Evolutionary conservation across 768 basidiomycete species (phyloP).

Genomic region (Butyriboletus loyo): DNA sequence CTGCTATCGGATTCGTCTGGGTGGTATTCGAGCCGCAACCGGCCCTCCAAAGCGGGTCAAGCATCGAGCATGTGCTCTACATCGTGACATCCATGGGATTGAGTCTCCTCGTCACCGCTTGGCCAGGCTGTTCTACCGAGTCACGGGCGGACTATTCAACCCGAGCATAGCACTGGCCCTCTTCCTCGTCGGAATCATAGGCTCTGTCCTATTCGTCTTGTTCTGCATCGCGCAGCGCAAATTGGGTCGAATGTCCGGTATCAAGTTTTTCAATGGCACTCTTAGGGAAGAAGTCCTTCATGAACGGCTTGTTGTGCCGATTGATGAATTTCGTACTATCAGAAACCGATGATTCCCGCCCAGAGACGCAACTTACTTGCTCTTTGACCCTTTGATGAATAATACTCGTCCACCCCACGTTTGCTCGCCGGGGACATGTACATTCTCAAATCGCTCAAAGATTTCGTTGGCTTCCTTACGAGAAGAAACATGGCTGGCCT

Average conservation of each 20-base stretch:
- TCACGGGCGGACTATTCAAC: slow-evolving; percentile 66
- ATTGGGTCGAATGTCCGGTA: slow-evolving; percentile 57
- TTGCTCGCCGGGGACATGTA: slow-evolving; percentile 50
- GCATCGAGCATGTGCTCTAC: slow-evolving; percentile 48
- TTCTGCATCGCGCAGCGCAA: slow-evolving; percentile 54
- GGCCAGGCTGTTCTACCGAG: slow-evolving; percentile 67
- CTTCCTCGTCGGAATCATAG: slow-evolving; percentile 52
- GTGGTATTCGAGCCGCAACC: slow-evolving; percentile 58
- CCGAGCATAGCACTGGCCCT: slow-evolving; percentile 61
- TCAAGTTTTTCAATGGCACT: slow-evolving; percentile 62
- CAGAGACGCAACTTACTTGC: slow-evolving; percentile 47
- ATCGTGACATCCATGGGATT: slow-evolving; percentile 60
- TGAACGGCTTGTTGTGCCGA: slow-evolving; percentile 56
- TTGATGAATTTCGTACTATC: slow-evolving; percentile 63
- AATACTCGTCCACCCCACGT: slow-evolving; percentile 59
- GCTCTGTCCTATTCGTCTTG: slow-evolving; percentile 53
- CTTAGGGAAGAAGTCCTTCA: slow-evolving; percentile 71
- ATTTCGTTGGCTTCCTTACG: slow-evolving; percentile 70
- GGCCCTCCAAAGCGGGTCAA: slow-evolving; percentile 29
- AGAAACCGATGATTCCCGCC: background rate
- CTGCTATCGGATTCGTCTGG: slow-evolving; percentile 54
- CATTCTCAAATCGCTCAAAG: slow-evolving; percentile 60
- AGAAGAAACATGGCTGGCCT: slow-evolving; percentile 52
- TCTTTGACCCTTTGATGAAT: slow-evolving; percentile 74
- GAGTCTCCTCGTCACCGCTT: slow-evolving; percentile 58